Percentiles rank a stretch among this genome's conserved stretches.
Evolutionary conservation across 2,329 filamentous ascomycete genomes (phyloP).

Genomic region (Thielaviopsis populi): DNA sequence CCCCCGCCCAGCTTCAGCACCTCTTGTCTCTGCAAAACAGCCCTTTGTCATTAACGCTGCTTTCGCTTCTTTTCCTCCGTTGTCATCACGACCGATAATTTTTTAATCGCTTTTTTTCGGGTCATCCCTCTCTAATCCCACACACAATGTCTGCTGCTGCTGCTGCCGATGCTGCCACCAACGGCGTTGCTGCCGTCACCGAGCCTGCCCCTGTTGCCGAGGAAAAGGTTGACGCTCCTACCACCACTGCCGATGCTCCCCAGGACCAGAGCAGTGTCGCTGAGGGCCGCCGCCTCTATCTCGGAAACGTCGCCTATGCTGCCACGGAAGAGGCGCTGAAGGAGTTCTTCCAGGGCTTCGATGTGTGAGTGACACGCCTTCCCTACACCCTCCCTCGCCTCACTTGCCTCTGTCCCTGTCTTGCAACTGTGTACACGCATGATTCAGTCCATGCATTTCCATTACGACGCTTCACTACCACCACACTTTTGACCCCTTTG

Average conservation of each 20-base stretch:
- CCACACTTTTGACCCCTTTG: not conserved
- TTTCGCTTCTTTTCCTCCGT: conserved; percentile 5
- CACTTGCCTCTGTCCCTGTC: not conserved
- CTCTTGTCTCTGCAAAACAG: not conserved
- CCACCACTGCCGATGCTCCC: conserved; percentile 61
- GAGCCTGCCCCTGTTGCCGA: conserved; percentile 27
- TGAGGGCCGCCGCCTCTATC: conserved; percentile 98
- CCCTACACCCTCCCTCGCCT: not conserved
- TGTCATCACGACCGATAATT: conserved; percentile 15
- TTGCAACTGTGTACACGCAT: not conserved
- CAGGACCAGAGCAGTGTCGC: conserved; percentile 78
- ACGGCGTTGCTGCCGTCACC: conserved; percentile 10
- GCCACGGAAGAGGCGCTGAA: conserved; percentile 99
- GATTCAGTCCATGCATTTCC: not conserved
- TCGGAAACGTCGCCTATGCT: conserved; percentile 99
- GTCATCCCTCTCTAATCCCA: conserved; percentile 46
- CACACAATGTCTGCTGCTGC: conserved; percentile 66
- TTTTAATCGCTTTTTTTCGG: conserved; percentile 46
- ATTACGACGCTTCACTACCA: not conserved
- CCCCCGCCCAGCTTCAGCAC: conserved; percentile 1
- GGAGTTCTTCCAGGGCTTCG: conserved; percentile 98
- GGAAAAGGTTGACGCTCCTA: conserved; percentile 51
- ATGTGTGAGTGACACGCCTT: conserved; percentile 60
- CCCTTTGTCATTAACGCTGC: not conserved
- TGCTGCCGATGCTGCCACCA: conserved; percentile 19